Percentiles rank a stretch among this genome's conserved stretches.
Conservation (phyloP, 768 basidiomycete genomes). For the Cantharellus cinnabarinus region DNA sequence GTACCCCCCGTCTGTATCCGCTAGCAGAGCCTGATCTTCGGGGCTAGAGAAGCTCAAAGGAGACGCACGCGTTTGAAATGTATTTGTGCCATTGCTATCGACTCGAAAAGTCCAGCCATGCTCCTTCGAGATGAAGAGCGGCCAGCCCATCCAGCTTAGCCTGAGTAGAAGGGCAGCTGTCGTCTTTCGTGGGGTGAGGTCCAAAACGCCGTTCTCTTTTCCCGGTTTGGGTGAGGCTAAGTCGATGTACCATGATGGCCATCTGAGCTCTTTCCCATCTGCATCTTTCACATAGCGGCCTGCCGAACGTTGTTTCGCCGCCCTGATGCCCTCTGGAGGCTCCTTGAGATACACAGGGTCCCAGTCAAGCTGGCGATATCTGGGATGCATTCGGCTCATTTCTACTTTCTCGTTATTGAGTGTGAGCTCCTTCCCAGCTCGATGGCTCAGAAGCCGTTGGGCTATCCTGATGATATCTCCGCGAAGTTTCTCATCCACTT, state of each 20-base stretch:
- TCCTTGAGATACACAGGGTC: background rate
- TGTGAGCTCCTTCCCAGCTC: background rate
- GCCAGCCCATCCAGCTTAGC: conserved; percentile 72
- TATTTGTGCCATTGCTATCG: conserved; percentile 14
- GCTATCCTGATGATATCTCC: too few relatives aligned
- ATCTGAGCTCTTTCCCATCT: conserved; percentile 18
- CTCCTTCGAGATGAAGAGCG: conserved; percentile 65
- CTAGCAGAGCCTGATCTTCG: conserved; percentile 35
- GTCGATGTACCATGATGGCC: conserved; percentile 98
- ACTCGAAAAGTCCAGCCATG: conserved; percentile 89
- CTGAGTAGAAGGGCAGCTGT: conserved; percentile 69
- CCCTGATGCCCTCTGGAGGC: background rate
- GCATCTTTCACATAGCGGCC: conserved; percentile 6
- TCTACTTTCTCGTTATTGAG: background rate
- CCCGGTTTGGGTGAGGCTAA: conserved; percentile 42
- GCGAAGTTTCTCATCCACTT: too few relatives aligned
- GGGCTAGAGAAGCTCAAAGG: conserved; percentile 40
- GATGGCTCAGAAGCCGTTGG: too few relatives aligned
- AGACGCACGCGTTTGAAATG: conserved; percentile 25
- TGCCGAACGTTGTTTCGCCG: background rate
- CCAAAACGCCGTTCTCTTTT: conserved; percentile 46
- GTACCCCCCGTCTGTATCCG: conserved; percentile 31
- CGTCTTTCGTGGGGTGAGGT: conserved; percentile 67
- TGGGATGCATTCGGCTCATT: background rate
- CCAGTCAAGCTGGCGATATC: background rate